phyloP scores from a whole-genome alignment of 1,284 basidiomycete genomes.

The Malassezia vespertilionis region DNA sequence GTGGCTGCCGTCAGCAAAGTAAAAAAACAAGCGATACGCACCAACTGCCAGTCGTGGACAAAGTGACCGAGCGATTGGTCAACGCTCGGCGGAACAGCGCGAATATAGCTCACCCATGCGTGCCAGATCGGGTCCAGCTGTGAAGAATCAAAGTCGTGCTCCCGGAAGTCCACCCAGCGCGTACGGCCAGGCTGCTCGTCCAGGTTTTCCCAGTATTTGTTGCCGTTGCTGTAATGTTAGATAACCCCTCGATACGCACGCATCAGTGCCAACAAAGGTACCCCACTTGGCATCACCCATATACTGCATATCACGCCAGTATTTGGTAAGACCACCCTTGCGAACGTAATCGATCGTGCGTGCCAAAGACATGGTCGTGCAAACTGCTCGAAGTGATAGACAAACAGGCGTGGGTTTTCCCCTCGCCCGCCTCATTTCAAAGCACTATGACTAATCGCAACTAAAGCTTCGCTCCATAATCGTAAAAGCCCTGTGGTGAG shows the following conservation, averaged over 20 bases:
- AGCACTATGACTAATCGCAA: slow-evolving; percentile 1
- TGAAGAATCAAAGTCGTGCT: slow-evolving; percentile 36
- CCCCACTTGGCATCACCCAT: slow-evolving; percentile 46
- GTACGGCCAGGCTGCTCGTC: slow-evolving; percentile 38
- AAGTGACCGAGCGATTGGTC: slow-evolving; percentile 26
- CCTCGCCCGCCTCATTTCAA: slow-evolving; percentile 3
- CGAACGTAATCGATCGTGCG: slow-evolving; percentile 38
- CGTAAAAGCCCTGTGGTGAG: slow-evolving; percentile 35
- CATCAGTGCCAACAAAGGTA: slow-evolving; percentile 38
- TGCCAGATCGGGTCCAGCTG: slow-evolving; percentile 45
- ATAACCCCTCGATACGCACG: slow-evolving; percentile 13
- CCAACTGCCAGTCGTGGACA: slow-evolving; percentile 32
- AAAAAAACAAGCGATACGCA: slow-evolving; percentile 24
- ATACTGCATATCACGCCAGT: slow-evolving; percentile 42
- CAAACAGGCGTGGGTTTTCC: neutral
- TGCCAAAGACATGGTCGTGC: slow-evolving; percentile 34
- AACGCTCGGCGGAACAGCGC: slow-evolving; percentile 28
- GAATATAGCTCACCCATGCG: slow-evolving; percentile 41
- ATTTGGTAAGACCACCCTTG: slow-evolving; percentile 36
- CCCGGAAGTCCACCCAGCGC: slow-evolving; percentile 43
- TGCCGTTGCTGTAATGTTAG: slow-evolving; percentile 25
- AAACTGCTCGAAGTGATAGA: neutral
- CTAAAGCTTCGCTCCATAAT: slow-evolving; percentile 18
- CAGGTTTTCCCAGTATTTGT: slow-evolving; percentile 45
- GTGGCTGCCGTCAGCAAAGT: slow-evolving; percentile 13